Percentiles rank a stretch among this genome's conserved stretches.
These are phyloP conservation scores for Rhizopogon vinicolor DNA, from an alignment of 768 basidiomycete species.

Conservation along the genomic window DNA sequence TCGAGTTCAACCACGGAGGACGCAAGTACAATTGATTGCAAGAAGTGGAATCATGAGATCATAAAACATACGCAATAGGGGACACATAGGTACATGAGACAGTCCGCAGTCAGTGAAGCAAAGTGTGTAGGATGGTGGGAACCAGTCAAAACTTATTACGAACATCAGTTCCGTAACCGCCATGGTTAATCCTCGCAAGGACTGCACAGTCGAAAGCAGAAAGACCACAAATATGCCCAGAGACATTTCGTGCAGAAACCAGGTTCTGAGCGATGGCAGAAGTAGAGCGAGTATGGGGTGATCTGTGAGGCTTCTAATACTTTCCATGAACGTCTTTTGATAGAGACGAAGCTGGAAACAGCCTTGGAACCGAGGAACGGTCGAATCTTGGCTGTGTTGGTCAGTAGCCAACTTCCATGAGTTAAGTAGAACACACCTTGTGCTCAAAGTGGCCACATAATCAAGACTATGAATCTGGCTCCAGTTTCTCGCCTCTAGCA, in stretches of 20 bases:
- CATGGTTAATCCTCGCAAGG: background rate
- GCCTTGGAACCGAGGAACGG: conserved; percentile 1
- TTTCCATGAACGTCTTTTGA: background rate
- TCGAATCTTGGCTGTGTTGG: background rate
- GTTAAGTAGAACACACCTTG: background rate
- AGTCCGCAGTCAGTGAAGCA: conserved; percentile 16
- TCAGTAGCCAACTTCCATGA: background rate
- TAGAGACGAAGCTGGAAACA: background rate
- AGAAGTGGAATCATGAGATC: background rate
- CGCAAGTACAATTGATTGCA: background rate
- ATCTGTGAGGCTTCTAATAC: conserved; percentile 1
- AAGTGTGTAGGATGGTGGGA: background rate
- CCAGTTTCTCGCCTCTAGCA: conserved; percentile 81
- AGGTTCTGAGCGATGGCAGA: background rate
- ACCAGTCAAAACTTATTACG: background rate
- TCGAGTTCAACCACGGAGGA: background rate
- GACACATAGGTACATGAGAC: conserved; percentile 23
- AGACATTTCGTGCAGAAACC: background rate
- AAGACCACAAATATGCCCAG: conserved; percentile 1
- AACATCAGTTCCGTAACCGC: background rate
- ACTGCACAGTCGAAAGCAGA: conserved; percentile 1
- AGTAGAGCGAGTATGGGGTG: background rate
- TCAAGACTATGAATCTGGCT: conserved; percentile 35
- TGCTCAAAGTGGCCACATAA: background rate
- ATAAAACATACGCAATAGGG: conserved; percentile 4